Base-by-base conservation (phyloP, 352 stramenopile species). In the Aphanomyces invadans region DNA sequence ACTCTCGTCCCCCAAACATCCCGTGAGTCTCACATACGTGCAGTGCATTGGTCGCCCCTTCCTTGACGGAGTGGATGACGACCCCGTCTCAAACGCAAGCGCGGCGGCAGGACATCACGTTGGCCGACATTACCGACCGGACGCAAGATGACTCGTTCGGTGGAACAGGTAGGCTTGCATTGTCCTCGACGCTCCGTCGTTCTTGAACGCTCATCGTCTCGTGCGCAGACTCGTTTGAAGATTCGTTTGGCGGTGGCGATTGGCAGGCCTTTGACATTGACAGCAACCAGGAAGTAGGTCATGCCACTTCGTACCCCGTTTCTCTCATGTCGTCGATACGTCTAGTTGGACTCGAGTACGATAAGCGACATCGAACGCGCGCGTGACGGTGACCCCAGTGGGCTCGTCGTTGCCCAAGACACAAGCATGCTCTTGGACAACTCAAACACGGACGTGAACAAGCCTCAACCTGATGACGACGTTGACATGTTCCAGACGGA, bases 191-290 rank as follows among this genome's bases (percentile, higher is more conserved):
- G 4, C 48, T 52, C n/a, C 38, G 39, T 54, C 45, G 44, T 67
- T 4, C 12, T 11, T 65, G 29, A 62, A 56, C 25, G 25, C 0
- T 56, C 21, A 12, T 31, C 32, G 29, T 62, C 45, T 54, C 5
- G 65, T 62, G n/a, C 59, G 2, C 59, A 92, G 84, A 89, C 81
- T 78, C 59, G 0, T 83, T 92, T 62, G 83, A 88, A 31, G 84
- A 93, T 29, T 94, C 84, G 15, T 92, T 91, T 64, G 85, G 83
- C 10, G 74, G 68, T 21, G 81, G 79, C 39, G 79, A 91, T 56
- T 93, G 83, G 85, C 83, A 92, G 26, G 83, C 82, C 4, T 95
- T 92, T 52, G 83, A 93, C 39, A 53, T 92, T 44, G 87, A 92
- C 31, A 83, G 12, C 15, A 63, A 80, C 73, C 10, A 77, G 81